phyloP scores from a whole-genome alignment of 2,329 filamentous ascomycete genomes.

The Cercospora brassicicola region DNA sequence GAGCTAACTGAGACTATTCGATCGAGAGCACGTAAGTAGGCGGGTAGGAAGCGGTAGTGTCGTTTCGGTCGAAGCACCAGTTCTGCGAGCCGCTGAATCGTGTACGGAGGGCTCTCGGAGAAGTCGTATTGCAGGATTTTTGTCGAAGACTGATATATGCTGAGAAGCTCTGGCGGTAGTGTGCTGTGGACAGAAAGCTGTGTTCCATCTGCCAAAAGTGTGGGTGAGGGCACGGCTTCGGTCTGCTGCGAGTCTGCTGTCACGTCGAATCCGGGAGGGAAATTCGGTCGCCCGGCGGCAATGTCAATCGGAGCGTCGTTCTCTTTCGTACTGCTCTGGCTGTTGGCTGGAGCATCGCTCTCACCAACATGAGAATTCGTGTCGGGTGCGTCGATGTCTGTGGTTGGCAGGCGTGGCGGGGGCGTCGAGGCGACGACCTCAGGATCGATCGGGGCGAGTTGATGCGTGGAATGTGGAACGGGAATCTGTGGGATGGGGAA shows the following conservation, averaged over 20 bases:
- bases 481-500: constrained; percentile 69
- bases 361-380: constrained; percentile 28
- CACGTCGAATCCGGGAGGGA: constrained; percentile 42
- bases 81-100: constrained; percentile 87
- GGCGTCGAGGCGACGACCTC: constrained; percentile 38
- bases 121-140: constrained; percentile 57
- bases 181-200: constrained; percentile 41
- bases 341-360: constrained; percentile 27
- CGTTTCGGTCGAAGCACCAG: constrained; percentile 72
- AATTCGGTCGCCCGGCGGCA: constrained; percentile 39
- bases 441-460: constrained; percentile 43
- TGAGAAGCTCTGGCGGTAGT: constrained; percentile 64
- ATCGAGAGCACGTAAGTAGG: constrained; percentile 88
- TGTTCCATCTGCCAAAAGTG: constrained; percentile 3
- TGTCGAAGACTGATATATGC: constrained; percentile 48
- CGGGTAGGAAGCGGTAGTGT: constrained; percentile 77
- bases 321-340: constrained; percentile 67
- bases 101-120: constrained; percentile 76
- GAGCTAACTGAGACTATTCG: constrained; percentile 89
- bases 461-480: constrained; percentile 52
- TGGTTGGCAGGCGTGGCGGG: constrained; percentile 40
- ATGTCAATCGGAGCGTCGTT: constrained; percentile 54
- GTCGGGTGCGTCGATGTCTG: constrained; percentile 25
- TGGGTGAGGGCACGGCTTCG: constrained; percentile 23
- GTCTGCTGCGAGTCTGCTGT: constrained; percentile 30